Base-by-base conservation (phyloP, 768 basidiomycete genomes). In the Termitomyces bulborhizus region DNA sequence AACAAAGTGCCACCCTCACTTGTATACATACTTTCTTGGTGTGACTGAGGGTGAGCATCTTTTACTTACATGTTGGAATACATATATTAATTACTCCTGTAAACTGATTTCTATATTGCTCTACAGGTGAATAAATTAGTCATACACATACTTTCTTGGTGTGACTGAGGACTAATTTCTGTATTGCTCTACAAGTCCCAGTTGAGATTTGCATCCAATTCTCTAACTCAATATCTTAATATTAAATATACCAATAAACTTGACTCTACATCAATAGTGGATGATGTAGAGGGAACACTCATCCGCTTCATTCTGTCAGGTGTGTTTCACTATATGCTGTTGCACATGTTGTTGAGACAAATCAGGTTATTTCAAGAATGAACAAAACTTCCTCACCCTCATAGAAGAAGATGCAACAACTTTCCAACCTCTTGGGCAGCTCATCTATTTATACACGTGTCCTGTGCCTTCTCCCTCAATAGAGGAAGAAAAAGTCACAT, bases 121-220 rank as follows among this genome's bases (percentile, higher is more conserved):
- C 27, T 29, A 29, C 27, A 29, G 27, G 27, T 29, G 6, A 29
- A 29, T 29, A 29, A 29, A 29, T 29, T 29, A 29, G 27, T 29
- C 6, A 6, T 29, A 29, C 27, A 29, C 27, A 29, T 29, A 29
- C 27, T 29, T 29, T 29, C 27, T 29, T 29, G 6, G 27, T 29
- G 27, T 6, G 27, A 29, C 27, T 29, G 27, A 29, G 27, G 27
- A 29, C 27, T 29, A 29, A 29, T 29, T 29, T 29, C 27, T 29
- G 27, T 29, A 29, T 29, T 29, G 6, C 27, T 29, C 27, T 29
- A 29, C 27, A 29, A 37, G 24, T 18, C 27, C 57, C 15, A 97
- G 93, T 73, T 95, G 49, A 80, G 82, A 55, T 87, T 97, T 69
- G 80, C 96, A 1, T 97, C 95, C 1, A 93, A 93, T 2, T 93